Evolutionary conservation across 2,329 filamentous ascomycete genomes (phyloP), one percentile per base, ranked within the genome.

Genomic region (Paramyrothecium roridum): DNA sequence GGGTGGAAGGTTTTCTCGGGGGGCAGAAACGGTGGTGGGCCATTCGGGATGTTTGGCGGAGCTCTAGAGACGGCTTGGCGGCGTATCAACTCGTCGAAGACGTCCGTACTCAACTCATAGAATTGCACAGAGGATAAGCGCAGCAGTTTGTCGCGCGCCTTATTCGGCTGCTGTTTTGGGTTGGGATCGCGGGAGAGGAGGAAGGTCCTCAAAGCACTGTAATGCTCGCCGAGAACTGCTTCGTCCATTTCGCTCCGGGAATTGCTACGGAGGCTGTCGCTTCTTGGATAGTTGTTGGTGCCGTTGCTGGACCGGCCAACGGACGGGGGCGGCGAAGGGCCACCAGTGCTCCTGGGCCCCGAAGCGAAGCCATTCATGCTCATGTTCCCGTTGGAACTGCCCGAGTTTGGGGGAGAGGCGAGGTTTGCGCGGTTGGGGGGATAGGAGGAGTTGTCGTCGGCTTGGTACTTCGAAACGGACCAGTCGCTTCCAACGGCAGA

Each of bases 61-160:
- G 76, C 76, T 58, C 84, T 76, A 53, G 81, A 81, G 52, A 80
- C 80, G 61, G 89, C 84, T 72, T 98, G 93, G 60, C 95, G 86
- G 57, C 95, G 88, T 63, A 96, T 81, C 61, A 98, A 80, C 75
- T 99, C 95, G 73, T 99, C 95, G 74, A 90, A 98, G 45, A 99
- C 93, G 75, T 99, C 95, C 56, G 93, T 98, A 74, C 93, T 97
- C 59, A 99, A 82, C 76, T 99, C 95, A 73, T 96, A 91, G 72
- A 99, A 98, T 72, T 99, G 95, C 26, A 96, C 91, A 1, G 89
- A 80, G 1, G 93, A 96, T 52, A 99, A 82, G 56, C 93, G 86
- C 57, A 97, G 81, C 55, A 98, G 81, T 80, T 99, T 99, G 74
- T 98, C 95, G 67, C 93, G 88, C 54, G 95, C 95, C 73, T 93